Evolutionary conservation across 768 basidiomycete genomes (phyloP), one percentile per base, ranked within the genome.

Genomic region (Paxillus ammoniavirescens): DNA sequence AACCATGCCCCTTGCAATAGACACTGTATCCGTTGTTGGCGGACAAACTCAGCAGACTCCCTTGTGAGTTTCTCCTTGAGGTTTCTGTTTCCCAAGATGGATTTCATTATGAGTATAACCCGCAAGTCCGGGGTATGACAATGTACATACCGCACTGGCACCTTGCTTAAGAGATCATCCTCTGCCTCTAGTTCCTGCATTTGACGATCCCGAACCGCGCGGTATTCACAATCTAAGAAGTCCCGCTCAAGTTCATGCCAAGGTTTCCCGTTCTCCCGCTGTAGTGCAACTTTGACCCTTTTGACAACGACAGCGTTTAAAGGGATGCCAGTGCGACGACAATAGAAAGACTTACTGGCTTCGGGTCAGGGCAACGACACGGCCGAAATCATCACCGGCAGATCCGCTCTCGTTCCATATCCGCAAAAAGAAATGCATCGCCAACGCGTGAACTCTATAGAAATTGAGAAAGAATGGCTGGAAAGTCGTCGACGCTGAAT

Each of bases 351-450:
- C 89, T 57, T 68, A 92, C 90, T 95, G 93, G 78, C 90, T 92
- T 49, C 83, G 82, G 35, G 87, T 86, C 17, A 95, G 75, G 6
- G 84, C 87, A 33, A 82, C 80, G 9, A 96, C 84, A 9, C 94
- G 84, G 35, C 79, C 76, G 58, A 93, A 92, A 70, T 96, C 93
- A 17, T 77, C 84, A 12, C 69, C 63, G 4, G 87, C 83, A 1
- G 93, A 89, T 12, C 87, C 86, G 62, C 89, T 90, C 66, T 96
- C 93, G 60, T 79, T 82, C 92, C 91, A 96, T 84, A 96, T 93
- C 33, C 91, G 82, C n/a, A 92, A 73, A 72, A 95, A 95, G 75
- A 95, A 94, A 43, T 82, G 82, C 4, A 86, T 83, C 5, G 89
- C 88, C n/a, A 93, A 73, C 9, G 79, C 75, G 68, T 97, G 93